phyloP scores from a whole-genome alignment of 495 filamentous ascomycete species.

The Hypoxylon lienhwacheense region DNA sequence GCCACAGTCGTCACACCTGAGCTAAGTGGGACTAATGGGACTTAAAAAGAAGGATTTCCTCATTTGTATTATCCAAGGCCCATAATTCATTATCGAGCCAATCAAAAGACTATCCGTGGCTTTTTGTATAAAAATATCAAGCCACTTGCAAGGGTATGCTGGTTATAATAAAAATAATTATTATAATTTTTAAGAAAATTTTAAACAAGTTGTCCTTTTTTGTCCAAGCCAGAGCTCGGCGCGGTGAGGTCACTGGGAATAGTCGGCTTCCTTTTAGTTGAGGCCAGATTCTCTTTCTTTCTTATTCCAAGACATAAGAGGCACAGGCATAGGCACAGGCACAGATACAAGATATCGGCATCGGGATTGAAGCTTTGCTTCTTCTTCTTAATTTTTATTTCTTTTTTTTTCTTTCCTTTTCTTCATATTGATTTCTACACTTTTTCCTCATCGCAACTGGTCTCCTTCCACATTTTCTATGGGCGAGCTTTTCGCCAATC shows the following conservation, averaged over 20 bases:
- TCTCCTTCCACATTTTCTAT: conserved; percentile 22
- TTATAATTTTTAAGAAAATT: conserved; percentile 34
- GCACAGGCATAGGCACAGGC: too few relatives aligned
- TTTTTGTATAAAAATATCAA: conserved; percentile 24
- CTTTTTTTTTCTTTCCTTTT: not conserved
- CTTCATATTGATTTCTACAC: not conserved
- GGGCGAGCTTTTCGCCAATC: conserved; percentile 35
- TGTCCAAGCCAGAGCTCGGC: conserved; percentile 9
- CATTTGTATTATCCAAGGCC: conserved; percentile 22
- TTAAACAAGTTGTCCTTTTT: conserved; percentile 18
- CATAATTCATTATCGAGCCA: conserved; percentile 33
- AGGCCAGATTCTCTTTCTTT: conserved; percentile 38
- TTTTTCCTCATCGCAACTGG: conserved; percentile 20
- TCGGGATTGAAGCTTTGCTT: too few relatives aligned
- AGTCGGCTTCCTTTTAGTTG: conserved; percentile 20
- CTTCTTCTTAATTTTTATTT: too few relatives aligned
- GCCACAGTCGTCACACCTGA: conserved; percentile 2
- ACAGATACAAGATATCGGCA: too few relatives aligned
- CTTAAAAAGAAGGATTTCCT: conserved; percentile 19
- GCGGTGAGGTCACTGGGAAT: conserved; percentile 25
- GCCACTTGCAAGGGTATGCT: conserved; percentile 27
- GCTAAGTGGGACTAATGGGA: not conserved
- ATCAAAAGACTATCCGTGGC: conserved; percentile 38
- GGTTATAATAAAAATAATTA: conserved; percentile 34
- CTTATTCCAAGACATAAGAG: too few relatives aligned